phyloP scores from a whole-genome alignment of 371 early-diverging fungal species.

The Rhizopus microsporus region DNA sequence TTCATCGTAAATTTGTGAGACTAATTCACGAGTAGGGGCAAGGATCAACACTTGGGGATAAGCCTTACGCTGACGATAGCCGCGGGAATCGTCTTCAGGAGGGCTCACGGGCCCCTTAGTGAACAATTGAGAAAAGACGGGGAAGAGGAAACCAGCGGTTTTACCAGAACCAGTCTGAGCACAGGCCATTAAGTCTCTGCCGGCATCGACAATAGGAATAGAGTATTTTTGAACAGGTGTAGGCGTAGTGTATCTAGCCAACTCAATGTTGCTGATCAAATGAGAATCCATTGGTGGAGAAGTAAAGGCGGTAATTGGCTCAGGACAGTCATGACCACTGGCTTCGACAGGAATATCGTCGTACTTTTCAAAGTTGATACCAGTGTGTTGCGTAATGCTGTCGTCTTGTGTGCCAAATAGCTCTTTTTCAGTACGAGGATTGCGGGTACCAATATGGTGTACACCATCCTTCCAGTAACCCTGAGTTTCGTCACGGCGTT shows the following conservation, averaged over 20 bases:
- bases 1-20: conserved; percentile 90
- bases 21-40: conserved; percentile 98
- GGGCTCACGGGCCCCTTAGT: conserved; percentile 79
- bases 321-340: conserved; percentile 79
- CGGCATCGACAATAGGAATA: conserved; percentile 82
- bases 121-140: conserved; percentile 89
- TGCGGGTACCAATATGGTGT: conserved; percentile 71
- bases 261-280: conserved; percentile 87
- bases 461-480: conserved; percentile 72
- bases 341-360: conserved; percentile 96
- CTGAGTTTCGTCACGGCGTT: conserved; percentile 53
- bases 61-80: conserved; percentile 84
- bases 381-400: conserved; percentile 70
- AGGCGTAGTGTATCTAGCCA: conserved; percentile 74
- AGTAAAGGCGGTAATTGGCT: conserved; percentile 63
- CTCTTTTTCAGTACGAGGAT: conserved; percentile 74
- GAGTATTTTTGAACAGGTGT: conserved; percentile 97
- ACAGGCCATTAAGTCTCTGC: conserved; percentile 83
- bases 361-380: conserved; percentile 97
- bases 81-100: conserved; percentile 54
- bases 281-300: conserved; percentile 83
- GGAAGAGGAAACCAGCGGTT: conserved; percentile 90
- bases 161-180: conserved; percentile 97
- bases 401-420: conserved; percentile 77
- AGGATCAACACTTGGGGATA: conserved; percentile 85